These are phyloP conservation scores for Plasmopara viticola DNA, from an alignment of 352 stramenopile species.

Conservation along the genomic window DNA sequence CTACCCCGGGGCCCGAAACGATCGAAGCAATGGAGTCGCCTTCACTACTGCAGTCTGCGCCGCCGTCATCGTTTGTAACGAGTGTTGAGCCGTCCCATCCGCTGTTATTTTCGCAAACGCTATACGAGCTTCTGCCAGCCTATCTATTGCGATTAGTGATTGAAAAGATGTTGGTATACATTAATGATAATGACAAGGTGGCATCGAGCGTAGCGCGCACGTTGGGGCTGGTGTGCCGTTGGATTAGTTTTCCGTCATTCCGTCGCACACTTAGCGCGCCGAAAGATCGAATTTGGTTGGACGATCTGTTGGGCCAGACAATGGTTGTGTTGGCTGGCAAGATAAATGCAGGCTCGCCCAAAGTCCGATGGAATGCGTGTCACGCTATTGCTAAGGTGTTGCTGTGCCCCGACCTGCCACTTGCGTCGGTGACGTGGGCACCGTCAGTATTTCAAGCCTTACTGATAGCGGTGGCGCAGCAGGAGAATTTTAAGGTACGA, in stretches of 20 bases:
- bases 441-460: slow-evolving; percentile 71
- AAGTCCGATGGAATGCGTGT: slow-evolving; percentile 84
- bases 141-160: slow-evolving; percentile 62
- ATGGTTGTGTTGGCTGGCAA: slow-evolving; percentile 70
- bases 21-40: slow-evolving; percentile 13
- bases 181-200: slow-evolving; percentile 87
- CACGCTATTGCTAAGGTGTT: slow-evolving; percentile 85
- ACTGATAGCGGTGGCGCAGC: slow-evolving; percentile 67
- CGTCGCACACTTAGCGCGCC: slow-evolving; percentile 22
- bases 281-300: slow-evolving; percentile 28
- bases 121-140: slow-evolving; percentile 64
- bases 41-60: slow-evolving; percentile 8
- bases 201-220: slow-evolving; percentile 78
- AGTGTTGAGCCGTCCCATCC: slow-evolving; percentile 12
- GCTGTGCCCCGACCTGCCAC: slow-evolving; percentile 64
- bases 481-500: slow-evolving; percentile 87
- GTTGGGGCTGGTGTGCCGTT: slow-evolving; percentile 72
- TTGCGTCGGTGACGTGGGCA: slow-evolving; percentile 73
- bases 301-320: slow-evolving; percentile 56
- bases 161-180: slow-evolving; percentile 78
- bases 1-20: slow-evolving; percentile 58
- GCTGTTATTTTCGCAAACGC: slow-evolving; percentile 16
- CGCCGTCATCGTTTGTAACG: slow-evolving; percentile 11
- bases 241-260: slow-evolving; percentile 72
- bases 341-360: slow-evolving; percentile 73